Percentiles rank a stretch among this genome's conserved stretches.
phyloP scores from a whole-genome alignment of 441 rosid genomes.

The Macaranga tanarius region DNA sequence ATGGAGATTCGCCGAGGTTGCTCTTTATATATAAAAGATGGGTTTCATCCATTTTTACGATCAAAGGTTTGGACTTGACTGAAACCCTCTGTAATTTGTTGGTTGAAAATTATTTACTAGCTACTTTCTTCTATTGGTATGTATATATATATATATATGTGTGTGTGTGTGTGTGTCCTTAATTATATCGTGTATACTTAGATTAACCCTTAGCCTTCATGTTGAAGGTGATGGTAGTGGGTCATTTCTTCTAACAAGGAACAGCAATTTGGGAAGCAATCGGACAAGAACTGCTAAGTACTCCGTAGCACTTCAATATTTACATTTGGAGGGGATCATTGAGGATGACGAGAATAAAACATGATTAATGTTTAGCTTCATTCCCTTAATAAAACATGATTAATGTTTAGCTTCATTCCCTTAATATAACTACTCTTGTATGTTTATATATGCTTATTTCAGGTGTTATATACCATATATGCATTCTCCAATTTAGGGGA shows the following conservation, averaged over 20 bases:
- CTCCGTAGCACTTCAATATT: conserved; percentile 48
- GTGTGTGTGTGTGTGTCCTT: no score
- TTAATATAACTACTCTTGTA: neutral
- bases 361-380: neutral
- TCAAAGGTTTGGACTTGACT: conserved; percentile 46
- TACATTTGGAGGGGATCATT: conserved; percentile 41
- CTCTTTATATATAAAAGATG: conserved; percentile 80
- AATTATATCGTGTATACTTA: no score
- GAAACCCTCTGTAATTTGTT: neutral
- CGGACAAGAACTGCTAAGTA: conserved; percentile 46
- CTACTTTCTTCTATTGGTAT: no score
- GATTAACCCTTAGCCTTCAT: neutral
- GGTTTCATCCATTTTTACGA: conserved; percentile 53
- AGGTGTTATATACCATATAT: no score
- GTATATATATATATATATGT: no score
- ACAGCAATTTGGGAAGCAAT: conserved; percentile 26
- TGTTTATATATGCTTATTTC: no score
- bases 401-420: neutral
- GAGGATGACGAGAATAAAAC: conserved; percentile 30
- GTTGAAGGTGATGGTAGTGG: conserved; percentile 62
- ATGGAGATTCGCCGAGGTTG: conserved; percentile 69
- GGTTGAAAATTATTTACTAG: no score
- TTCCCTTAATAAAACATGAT: neutral
- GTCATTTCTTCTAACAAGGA: conserved; percentile 55
- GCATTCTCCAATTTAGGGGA: neutral